Base-by-base conservation (phyloP, 805 yeast species). In the Metschnikowia baotianmanensis region DNA sequence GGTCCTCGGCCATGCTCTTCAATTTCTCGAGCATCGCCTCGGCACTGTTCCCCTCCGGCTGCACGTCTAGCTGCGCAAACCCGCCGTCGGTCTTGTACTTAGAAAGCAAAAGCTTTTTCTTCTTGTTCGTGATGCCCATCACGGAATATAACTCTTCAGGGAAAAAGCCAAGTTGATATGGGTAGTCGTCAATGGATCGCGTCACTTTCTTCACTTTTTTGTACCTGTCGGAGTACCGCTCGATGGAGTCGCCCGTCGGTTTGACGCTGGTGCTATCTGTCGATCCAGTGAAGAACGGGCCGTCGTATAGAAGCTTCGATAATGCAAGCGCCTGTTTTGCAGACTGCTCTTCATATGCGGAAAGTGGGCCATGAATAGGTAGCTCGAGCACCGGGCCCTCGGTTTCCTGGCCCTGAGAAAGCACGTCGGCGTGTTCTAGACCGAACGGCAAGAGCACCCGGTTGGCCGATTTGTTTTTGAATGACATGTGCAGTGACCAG, bases 171-270 rank as follows among this genome's bases (percentile, higher is more conserved):
- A 78, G 54, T 41, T 76, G 74, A 58, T 82, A 86, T 2, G 95
- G 95, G 63, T 85, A 89, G 38, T 84, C 89, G 46, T 81, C 83
- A 7, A 83, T 76, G 2, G 90, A 80, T 37, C 82, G 74, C 1
- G 88, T 87, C 12, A 82, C 75, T 53, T 76, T 79, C 41, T 86
- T 75, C 52, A 78, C 80, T 58, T 83, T 83, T 48, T 82, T 68
- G 62, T 86, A 90, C 58, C 72, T 73, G 61, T 90, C 97, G 2
- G 95, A 80, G 57, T 87, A 87, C 53, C 97, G 73, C 56, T 82
- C 78, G 31, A 90, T 75, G 2, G 91, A 89, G 57, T 86, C 96
- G 0, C 63, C 53, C 0, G 56, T 51, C 2, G 56, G 52, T 8
- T 37, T 40, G 12, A 59, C 52, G n/a, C 46, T 40, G 29, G 57